Evolutionary conservation across 2,329 filamentous ascomycete species (phyloP), one percentile per base, ranked within the genome.

Genomic region (Aureobasidium subglaciale): DNA sequence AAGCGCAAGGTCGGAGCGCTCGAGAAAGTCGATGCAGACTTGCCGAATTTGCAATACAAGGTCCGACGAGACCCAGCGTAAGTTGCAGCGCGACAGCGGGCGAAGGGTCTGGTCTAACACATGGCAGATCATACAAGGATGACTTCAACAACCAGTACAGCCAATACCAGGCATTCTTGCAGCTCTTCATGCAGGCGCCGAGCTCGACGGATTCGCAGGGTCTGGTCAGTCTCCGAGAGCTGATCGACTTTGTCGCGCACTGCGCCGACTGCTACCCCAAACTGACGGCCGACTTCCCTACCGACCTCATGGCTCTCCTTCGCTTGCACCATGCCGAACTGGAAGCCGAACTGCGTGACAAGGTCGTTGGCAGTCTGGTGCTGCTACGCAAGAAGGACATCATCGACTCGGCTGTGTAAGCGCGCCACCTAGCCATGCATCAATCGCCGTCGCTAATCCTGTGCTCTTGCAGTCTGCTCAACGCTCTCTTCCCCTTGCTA

Each of bases 241-340:
- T 96, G 63, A 87, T 99, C 64, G 92, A 97, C 67, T 88, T 99
- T 64, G 85, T 97, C 63, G 85, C 91, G 18, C 93, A 99, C 73
- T 87, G 95, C 59, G 87, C 92, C 68, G 91, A 96, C 67, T 95
- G 90, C 75, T 99, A 95, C 71, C 90, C 89, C 49, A 82, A 86
- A 57, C 81, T 92, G 59, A 91, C 90, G 1, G 78, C 78, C 52
- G 77, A 80, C 9, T 97, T 96, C 63, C 83, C 90, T 20, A 79
- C 85, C 38, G 88, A 96, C 61, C 77, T 99, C 46, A 90, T 90
- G 66, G 79, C 84, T 29, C 87, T 99, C 58, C 74, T 99, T 43
- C 83, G 83, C 45, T 78, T 86, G 62, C 90, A 97, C 68, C 92
- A 97, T 77, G 82, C 86, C 42, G 79, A 85, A 3, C 78, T 99